phyloP scores from a whole-genome alignment of 2,329 filamentous ascomycete genomes.

The Fusarium poae region DNA sequence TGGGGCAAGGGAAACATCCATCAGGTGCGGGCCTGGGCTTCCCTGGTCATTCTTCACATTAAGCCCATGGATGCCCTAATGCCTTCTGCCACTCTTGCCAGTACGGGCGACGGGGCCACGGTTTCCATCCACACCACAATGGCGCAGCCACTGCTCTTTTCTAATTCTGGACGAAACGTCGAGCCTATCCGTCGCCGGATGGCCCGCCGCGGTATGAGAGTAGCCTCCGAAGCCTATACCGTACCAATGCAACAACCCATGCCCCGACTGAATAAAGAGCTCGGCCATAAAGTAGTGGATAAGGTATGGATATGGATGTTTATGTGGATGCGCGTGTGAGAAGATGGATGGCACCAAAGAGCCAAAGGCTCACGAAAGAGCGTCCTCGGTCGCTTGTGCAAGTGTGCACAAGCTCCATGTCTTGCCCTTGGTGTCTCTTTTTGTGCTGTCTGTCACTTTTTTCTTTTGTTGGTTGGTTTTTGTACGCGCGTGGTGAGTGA shows the following conservation, averaged over 20 bases:
- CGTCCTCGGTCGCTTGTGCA: conserved; percentile 40
- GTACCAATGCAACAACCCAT: conserved; percentile 47
- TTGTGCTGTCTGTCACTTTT: conserved; percentile 29
- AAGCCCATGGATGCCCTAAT: conserved; percentile 35
- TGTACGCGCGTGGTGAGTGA: conserved; percentile 38
- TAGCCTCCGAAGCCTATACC: conserved; percentile 42
- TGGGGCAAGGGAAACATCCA: conserved; percentile 52
- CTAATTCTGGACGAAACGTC: conserved; percentile 54
- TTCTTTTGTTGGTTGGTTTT: conserved; percentile 25
- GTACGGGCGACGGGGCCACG: conserved; percentile 37
- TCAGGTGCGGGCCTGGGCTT: conserved; percentile 43
- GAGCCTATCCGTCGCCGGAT: conserved; percentile 48
- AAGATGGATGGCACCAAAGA: conserved; percentile 32
- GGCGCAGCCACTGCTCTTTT: conserved; percentile 53
- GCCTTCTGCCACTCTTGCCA: conserved; percentile 35
- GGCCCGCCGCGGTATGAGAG: conserved; percentile 50
- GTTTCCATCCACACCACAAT: conserved; percentile 49
- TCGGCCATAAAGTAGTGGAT: conserved; percentile 48
- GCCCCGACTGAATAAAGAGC: conserved; percentile 49
- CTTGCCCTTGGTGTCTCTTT: conserved; percentile 24
- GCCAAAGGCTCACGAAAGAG: conserved; percentile 30
- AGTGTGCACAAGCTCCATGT: conserved; percentile 40
- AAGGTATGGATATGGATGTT: conserved; percentile 41
- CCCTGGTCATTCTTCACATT: conserved; percentile 32
- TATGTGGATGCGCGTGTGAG: conserved; percentile 33